These are phyloP conservation scores for Extremus antarcticus DNA, from an alignment of 495 filamentous ascomycete genomes.

Conservation along the genomic window DNA sequence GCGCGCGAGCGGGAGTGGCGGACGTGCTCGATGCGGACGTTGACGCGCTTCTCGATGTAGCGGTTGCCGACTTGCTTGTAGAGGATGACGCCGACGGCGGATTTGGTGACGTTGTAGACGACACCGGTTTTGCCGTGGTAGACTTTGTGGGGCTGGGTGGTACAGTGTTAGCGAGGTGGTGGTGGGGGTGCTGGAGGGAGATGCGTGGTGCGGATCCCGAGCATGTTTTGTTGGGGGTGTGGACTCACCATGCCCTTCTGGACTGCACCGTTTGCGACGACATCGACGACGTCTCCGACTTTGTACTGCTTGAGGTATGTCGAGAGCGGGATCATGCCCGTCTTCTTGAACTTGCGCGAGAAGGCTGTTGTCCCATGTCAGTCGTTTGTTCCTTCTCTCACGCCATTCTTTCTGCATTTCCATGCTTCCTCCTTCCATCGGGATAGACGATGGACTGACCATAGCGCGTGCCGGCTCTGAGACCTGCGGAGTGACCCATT, in stretches of 20 bases:
- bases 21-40: conserved; percentile 97
- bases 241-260: conserved; percentile 76
- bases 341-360: conserved; percentile 83
- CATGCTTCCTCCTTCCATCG: not conserved
- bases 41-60: conserved; percentile 99
- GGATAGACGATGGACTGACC: conserved; percentile 16
- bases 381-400: not conserved
- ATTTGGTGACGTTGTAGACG: conserved; percentile 55
- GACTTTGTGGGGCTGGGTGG: conserved; percentile 66
- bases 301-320: conserved; percentile 89
- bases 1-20: conserved; percentile 84
- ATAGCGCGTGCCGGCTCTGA: conserved; percentile 79
- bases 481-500: conserved; percentile 96
- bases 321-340: conserved; percentile 77
- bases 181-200: conserved; percentile 2
- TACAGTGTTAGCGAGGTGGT: not conserved
- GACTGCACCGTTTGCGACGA: conserved; percentile 93
- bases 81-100: conserved; percentile 90
- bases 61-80: conserved; percentile 97
- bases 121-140: conserved; percentile 30
- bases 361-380: conserved; percentile 41
- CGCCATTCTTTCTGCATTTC: not conserved
- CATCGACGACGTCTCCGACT: conserved; percentile 96
- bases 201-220: too few species aligned
- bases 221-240: too few species aligned